A percentile compares a stretch with the other conserved stretches of the same genome.
These are phyloP conservation scores for Saccharomycopsis selenospora DNA, from an alignment of 805 yeast genomes.

Conservation along the genomic window DNA sequence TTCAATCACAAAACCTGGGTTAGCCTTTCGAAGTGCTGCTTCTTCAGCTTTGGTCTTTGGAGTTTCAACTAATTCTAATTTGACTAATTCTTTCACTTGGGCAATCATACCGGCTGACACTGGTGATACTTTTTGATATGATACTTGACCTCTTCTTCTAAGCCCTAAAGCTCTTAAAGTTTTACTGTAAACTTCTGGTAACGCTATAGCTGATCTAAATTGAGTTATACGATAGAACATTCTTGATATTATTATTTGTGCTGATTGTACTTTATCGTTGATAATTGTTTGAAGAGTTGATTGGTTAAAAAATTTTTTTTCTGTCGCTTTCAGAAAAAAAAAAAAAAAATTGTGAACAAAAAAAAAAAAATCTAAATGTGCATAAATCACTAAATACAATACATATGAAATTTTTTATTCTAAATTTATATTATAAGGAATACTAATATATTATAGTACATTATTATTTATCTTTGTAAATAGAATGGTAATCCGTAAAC, in stretches of 20 bases:
- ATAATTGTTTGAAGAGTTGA: too few relatives aligned
- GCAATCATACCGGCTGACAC: slow-evolving; percentile 80
- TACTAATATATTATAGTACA: too few relatives aligned
- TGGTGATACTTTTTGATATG: slow-evolving; percentile 67
- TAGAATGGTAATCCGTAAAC: slow-evolving; percentile 76
- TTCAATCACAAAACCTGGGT: slow-evolving; percentile 56
- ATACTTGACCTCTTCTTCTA: slow-evolving; percentile 61
- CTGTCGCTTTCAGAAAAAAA: too few relatives aligned
- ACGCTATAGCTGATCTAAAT: slow-evolving; percentile 75
- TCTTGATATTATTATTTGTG: background rate
- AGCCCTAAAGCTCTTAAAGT: slow-evolving; percentile 72
- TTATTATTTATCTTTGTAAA: background rate
- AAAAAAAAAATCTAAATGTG: too few relatives aligned
- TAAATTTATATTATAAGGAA: too few relatives aligned
- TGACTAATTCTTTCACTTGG: slow-evolving; percentile 76
- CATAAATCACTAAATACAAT: too few relatives aligned
- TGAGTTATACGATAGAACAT: slow-evolving; percentile 63
- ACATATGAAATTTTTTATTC: too few relatives aligned
- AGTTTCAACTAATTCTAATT: slow-evolving; percentile 63
- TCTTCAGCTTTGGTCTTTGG: slow-evolving; percentile 45
- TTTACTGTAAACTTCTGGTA: slow-evolving; percentile 60
- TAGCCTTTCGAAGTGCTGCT: slow-evolving; percentile 48
- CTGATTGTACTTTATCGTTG: too few relatives aligned
- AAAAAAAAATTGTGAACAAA: too few relatives aligned
- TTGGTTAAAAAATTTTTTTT: too few relatives aligned